Evolutionary conservation across 164 flowering plant genomes (phyloP).

Genomic region (Santalum album): DNA sequence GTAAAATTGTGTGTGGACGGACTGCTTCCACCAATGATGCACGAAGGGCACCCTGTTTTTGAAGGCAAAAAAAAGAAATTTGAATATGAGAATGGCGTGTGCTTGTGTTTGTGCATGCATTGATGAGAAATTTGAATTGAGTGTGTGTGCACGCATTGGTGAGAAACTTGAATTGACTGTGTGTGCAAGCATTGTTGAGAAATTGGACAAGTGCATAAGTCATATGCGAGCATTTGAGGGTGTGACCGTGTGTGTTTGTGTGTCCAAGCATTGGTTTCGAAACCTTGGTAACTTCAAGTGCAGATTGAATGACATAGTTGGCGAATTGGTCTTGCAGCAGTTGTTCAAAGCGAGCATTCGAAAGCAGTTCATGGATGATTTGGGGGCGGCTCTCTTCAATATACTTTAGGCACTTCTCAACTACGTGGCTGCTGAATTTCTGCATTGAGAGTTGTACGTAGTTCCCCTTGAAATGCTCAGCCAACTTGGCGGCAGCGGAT

Average conservation of each 20-base stretch:
- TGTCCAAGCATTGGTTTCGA: not conserved
- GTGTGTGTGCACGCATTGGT: too few species aligned
- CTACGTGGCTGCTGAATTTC: slow-evolving; percentile 54
- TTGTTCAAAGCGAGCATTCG: slow-evolving; percentile 31
- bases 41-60: slow-evolving; percentile 16
- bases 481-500: slow-evolving; percentile 23
- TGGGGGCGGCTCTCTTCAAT: slow-evolving; percentile 22
- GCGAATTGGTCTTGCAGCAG: slow-evolving; percentile 47
- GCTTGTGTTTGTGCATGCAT: too few species aligned
- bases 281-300: slow-evolving; percentile 38
- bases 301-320: slow-evolving; percentile 49
- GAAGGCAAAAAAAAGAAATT: not conserved
- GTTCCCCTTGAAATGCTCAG: slow-evolving; percentile 37
- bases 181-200: not conserved
- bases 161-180: too few species aligned
- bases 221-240: too few species aligned
- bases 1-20: not conserved
- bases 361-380: slow-evolving; percentile 34
- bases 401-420: slow-evolving; percentile 30
- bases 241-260: too few species aligned
- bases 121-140: too few species aligned
- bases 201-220: too few species aligned
- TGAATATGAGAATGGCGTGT: too few species aligned
- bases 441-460: slow-evolving; percentile 38
- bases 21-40: not conserved